phyloP scores from a whole-genome alignment of 2,329 filamentous ascomycete species.

The Myotisia sp. region DNA sequence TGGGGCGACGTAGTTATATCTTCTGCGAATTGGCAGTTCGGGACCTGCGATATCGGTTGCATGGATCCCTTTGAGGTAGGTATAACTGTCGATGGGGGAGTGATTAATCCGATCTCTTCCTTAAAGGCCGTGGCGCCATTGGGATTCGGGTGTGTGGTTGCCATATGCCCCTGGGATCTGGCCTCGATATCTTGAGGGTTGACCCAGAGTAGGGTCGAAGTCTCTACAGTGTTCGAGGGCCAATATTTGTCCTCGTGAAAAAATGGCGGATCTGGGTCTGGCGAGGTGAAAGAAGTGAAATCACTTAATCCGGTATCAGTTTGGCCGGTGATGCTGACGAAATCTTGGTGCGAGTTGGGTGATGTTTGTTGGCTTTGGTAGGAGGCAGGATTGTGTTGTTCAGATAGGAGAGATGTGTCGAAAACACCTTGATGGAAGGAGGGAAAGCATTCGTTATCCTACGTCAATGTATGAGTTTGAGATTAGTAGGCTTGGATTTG shows the following conservation, averaged over 20 bases:
- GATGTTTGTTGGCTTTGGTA: slow-evolving; percentile 7
- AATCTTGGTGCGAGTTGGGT: slow-evolving; percentile 16
- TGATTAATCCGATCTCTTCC: too few relatives aligned
- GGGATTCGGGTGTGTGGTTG: too few relatives aligned
- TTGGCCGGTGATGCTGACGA: slow-evolving; percentile 20
- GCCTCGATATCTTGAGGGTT: slow-evolving; percentile 6
- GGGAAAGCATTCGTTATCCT: too few relatives aligned
- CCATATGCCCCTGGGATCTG: neutral
- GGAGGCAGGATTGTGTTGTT: slow-evolving; percentile 2
- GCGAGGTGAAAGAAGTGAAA: slow-evolving; percentile 6
- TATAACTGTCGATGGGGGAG: too few relatives aligned
- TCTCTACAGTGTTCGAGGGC: neutral
- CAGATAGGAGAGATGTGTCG: too few relatives aligned
- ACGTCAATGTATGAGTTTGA: too few relatives aligned
- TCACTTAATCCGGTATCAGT: slow-evolving; percentile 14
- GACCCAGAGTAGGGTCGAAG: slow-evolving; percentile 5
- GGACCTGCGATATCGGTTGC: too few relatives aligned
- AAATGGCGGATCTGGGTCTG: slow-evolving; percentile 3
- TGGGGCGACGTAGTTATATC: slow-evolving; percentile 2
- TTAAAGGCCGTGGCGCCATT: too few relatives aligned
- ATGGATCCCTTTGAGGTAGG: too few relatives aligned
- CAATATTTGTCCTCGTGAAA: slow-evolving; percentile 1
- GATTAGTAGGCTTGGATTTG: too few relatives aligned
- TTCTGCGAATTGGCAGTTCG: too few relatives aligned
- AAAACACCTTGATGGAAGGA: too few relatives aligned